Conservation (phyloP, 371 early-diverging fungal genomes). For the Mortierella sp. region DNA sequence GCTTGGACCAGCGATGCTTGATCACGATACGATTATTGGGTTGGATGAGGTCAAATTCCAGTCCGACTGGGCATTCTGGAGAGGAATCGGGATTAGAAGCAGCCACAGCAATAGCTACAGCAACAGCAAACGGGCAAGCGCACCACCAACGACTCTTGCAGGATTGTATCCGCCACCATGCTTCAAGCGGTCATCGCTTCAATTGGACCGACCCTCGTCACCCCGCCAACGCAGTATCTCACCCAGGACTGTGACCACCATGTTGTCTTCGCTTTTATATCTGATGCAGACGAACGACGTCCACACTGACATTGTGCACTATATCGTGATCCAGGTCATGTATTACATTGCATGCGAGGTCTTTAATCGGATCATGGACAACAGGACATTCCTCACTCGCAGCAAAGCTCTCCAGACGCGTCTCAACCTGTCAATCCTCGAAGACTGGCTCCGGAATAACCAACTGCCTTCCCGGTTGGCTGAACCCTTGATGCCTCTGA, state of each 20-base stretch:
- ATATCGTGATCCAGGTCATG: conserved; percentile 80
- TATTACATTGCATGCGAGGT: conserved; percentile 81
- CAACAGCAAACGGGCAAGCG: conserved; percentile 30
- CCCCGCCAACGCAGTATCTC: conserved; percentile 55
- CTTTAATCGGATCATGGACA: conserved; percentile 87
- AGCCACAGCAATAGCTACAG: conserved; percentile 17
- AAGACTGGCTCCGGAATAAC: conserved; percentile 87
- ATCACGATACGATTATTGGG: conserved; percentile 79
- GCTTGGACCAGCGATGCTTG: conserved; percentile 78
- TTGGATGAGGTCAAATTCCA: conserved; percentile 76
- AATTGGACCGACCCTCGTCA: conserved; percentile 28
- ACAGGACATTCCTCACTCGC: conserved; percentile 82
- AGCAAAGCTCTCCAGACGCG: conserved; percentile 88
- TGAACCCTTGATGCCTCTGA: conserved; percentile 70
- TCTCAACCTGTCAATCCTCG: conserved; percentile 84
- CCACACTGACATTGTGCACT: conserved; percentile 80
- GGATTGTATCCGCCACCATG: conserved; percentile 14
- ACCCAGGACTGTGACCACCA: conserved; percentile 74
- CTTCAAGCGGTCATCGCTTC: conserved; percentile 33
- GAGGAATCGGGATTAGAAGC: conserved; percentile 34
- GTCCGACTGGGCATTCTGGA: conserved; percentile 69
- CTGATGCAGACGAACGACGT: conserved; percentile 74
- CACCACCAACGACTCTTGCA: conserved; percentile 16
- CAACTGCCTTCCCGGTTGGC: conserved; percentile 62
- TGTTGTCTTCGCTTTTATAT: conserved; percentile 72